Percentiles rank a stretch among this genome's conserved stretches.
Conservation (phyloP, 2,329 filamentous ascomycete species). For the Aspergillus tubingensis region DNA sequence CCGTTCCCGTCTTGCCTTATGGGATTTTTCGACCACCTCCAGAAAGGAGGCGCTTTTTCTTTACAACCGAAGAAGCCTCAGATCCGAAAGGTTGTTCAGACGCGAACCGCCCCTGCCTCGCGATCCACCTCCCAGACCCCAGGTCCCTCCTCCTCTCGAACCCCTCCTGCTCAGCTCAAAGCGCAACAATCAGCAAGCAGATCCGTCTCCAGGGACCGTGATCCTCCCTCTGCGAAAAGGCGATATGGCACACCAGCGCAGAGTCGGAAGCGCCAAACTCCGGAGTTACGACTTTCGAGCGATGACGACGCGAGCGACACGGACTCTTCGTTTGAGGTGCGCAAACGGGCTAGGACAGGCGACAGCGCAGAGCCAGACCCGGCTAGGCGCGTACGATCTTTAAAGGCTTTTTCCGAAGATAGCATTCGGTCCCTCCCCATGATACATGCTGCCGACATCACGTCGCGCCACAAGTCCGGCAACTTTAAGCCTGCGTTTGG, state of each 20-base stretch:
- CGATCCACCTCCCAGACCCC: slow-evolving; percentile 31
- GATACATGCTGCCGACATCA: slow-evolving; percentile 54
- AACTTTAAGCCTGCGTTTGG: slow-evolving; percentile 57
- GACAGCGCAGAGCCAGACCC: slow-evolving; percentile 47
- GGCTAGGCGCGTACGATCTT: slow-evolving; percentile 47
- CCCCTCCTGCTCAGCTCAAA: slow-evolving; percentile 26
- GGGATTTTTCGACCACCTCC: slow-evolving; percentile 50
- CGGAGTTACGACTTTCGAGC: slow-evolving; percentile 42
- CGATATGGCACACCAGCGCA: slow-evolving; percentile 35
- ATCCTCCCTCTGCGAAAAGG: slow-evolving; percentile 30
- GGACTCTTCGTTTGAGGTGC: slow-evolving; percentile 44
- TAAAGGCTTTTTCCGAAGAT: slow-evolving; percentile 48
- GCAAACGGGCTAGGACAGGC: slow-evolving; percentile 45
- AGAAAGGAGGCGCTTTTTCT: slow-evolving; percentile 46
- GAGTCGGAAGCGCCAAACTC: slow-evolving; percentile 41
- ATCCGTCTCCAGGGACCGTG: slow-evolving; percentile 34
- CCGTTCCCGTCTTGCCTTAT: slow-evolving; percentile 27
- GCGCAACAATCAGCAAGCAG: slow-evolving; percentile 28
- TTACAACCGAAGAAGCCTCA: slow-evolving; percentile 45
- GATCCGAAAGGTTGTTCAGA: slow-evolving; percentile 46
- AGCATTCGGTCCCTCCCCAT: slow-evolving; percentile 42
- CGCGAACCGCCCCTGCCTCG: slow-evolving; percentile 33
- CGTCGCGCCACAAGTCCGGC: slow-evolving; percentile 42
- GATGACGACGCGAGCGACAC: slow-evolving; percentile 46
- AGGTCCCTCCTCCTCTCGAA: slow-evolving; percentile 22